Base-by-base conservation (phyloP, 2,329 filamentous ascomycete genomes). In the Metarhizium rileyi region DNA sequence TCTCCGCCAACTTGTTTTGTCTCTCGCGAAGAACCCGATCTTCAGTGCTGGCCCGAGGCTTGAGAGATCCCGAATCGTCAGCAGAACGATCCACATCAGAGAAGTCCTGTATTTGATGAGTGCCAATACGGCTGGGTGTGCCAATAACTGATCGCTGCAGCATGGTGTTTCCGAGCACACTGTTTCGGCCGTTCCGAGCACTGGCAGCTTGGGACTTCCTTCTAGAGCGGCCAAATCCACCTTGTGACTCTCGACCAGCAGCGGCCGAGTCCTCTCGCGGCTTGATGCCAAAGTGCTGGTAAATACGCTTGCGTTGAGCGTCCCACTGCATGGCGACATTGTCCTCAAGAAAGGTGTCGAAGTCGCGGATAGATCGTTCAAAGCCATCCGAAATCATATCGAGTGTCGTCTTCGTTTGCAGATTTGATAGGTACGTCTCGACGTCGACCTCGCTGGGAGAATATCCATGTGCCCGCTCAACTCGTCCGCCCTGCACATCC, bases 311-410 rank as follows among this genome's bases (percentile, higher is more conserved):
- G 54, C 91, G 84, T 70, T 97, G 91, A 16, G 86, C 84, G 59
- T 96, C 90, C 90, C 93, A 97, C 65, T 97, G 90, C 73, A 95
- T 84, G 27, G 90, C 88, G 46, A 97, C 83, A 62, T 95, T 94
- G 60, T 96, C 90, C 64, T 97, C 90, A 50, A 98, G 75, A 65
- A 95, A 97, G 53, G 81, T 79, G 64, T 98, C 90, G 64, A 98
- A 97, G 62, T 97, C 93, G 50, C 83, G 82, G 52, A 91, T 84
- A 4, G 90, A 93, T 61, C 90, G 83, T 61, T 91, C 85, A 53
- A 97, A 74, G n/a, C 89, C 88, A 64, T 96, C 90, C 30, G 87
- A 80, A 59, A 96, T 90, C 80, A 95, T 90, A 61, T 86, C 89
- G 50, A 95, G 75, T 4, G 90, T 93, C 18, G 90, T 94, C 69